Conservation (phyloP, 305 asterid species). For the Fraxinus nigra region DNA sequence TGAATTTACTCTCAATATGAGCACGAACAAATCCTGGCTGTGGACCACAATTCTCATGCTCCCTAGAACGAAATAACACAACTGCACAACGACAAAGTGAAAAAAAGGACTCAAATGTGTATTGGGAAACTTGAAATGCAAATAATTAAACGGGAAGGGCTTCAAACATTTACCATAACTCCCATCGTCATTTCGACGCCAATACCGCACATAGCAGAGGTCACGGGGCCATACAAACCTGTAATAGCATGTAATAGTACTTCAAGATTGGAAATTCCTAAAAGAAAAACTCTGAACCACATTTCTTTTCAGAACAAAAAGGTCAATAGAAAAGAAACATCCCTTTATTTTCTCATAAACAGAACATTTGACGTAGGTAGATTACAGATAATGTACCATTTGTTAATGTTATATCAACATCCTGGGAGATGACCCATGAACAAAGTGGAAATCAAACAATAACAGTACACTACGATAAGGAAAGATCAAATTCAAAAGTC, state of each 20-base stretch:
- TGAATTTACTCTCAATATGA: slow-evolving; percentile 80
- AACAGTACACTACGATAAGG: neutral
- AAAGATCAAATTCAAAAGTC: neutral
- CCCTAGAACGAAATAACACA: slow-evolving; percentile 92
- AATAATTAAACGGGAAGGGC: slow-evolving; percentile 19
- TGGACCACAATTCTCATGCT: slow-evolving; percentile 92
- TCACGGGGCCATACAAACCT: slow-evolving; percentile 99
- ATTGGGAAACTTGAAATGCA: slow-evolving; percentile 18
- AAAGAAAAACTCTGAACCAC: neutral
- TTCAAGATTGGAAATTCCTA: neutral
- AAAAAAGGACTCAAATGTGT: slow-evolving; percentile 7
- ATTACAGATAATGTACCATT: neutral
- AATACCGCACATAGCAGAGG: slow-evolving; percentile 95
- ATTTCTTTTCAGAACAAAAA: neutral
- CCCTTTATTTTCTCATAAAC: neutral
- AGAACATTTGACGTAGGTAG: neutral
- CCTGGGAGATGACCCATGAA: neutral
- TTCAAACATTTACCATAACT: slow-evolving; percentile 70
- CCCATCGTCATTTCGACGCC: slow-evolving; percentile 99
- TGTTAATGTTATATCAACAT: slow-evolving; percentile 10
- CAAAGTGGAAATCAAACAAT: neutral
- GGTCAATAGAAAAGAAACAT: neutral
- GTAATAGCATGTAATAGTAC: slow-evolving; percentile 25
- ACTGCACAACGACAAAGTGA: slow-evolving; percentile 57
- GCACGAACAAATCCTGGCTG: slow-evolving; percentile 97